A percentile compares a stretch with the other conserved stretches of the same genome.
Conservation (phyloP, 2,329 filamentous ascomycete species). For the Arthrobotrys sinensis region DNA sequence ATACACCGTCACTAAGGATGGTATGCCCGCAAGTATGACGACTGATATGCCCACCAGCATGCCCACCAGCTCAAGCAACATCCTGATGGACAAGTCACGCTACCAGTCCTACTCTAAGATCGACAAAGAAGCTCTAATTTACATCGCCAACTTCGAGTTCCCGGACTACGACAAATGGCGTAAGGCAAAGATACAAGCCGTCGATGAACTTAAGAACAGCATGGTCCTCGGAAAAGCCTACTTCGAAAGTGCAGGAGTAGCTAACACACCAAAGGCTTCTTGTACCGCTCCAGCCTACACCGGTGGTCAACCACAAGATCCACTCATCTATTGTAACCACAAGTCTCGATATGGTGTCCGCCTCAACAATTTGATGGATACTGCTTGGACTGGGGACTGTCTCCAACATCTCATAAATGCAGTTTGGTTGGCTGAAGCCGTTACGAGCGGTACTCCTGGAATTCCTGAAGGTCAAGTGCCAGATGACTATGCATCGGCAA, state of each 20-base stretch:
- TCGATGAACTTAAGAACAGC: constrained; percentile 9
- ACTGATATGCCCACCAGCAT: neutral
- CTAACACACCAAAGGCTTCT: neutral
- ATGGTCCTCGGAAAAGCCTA: constrained; percentile 29
- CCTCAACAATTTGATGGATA: constrained; percentile 12
- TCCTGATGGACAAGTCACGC: constrained; percentile 6
- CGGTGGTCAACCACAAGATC: neutral
- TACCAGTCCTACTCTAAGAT: neutral
- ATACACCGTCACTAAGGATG: neutral
- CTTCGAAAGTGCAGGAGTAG: neutral
- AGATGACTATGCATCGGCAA: neutral
- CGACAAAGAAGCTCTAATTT: neutral
- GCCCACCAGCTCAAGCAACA: neutral
- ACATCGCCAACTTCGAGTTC: constrained; percentile 2
- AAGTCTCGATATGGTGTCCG: constrained; percentile 19
- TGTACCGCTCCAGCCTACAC: neutral
- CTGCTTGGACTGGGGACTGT: constrained; percentile 2
- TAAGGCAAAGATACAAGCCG: neutral
- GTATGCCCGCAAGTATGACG: neutral
- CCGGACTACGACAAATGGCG: neutral
- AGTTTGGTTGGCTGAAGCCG: neutral
- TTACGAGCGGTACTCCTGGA: neutral
- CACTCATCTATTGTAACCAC: constrained; percentile 19
- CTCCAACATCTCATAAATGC: neutral
- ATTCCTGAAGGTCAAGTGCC: constrained; percentile 3